Evolutionary conservation across 2,329 filamentous ascomycete species (phyloP), one percentile per base, ranked within the genome.

Genomic region (Emericellopsis atlantica): DNA sequence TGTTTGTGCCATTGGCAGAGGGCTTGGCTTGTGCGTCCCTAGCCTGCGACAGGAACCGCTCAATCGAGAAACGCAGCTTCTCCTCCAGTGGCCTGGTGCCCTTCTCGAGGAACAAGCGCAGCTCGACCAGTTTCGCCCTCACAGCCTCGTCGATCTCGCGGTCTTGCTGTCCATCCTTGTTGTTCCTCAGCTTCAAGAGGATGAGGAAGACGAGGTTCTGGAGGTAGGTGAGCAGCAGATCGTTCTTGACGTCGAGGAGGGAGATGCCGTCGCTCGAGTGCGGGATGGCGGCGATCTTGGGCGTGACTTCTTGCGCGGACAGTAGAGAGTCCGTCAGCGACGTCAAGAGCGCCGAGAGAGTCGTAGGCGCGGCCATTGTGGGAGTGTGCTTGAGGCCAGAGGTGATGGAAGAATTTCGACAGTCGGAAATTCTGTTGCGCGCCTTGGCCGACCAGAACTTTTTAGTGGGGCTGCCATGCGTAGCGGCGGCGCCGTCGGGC

Each of bases 141-240:
- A 89, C 80, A 2, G 81, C 71, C 26, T 62, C 58, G 38, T 83
- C 74, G 37, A 79, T 70, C 1, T 80, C 60, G 1, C 55, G 50
- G 66, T 52, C 6, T 41, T 43, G 23, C 3, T 49, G 44, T 9
- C 52, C 45, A 1, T 50, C 42, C 43, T 59, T 64, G 5, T 59
- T 48, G 55, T 79, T 77, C 44, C 85, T 78, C 16, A 96, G 61
- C 54, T 93, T 90, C 32, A 93, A 62, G 2, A 95, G 67, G 36
- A 94, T 82, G 33, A 95, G 67, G 51, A 94, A 94, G 36, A 92
- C 85, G 4, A 96, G 76, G 53, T 95, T 93, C 54, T 98, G 90
- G 0, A 98, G 71, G 61, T 98, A 98, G 4, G 90, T 90, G 32
- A 98, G 79, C 15, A 98, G 79, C n/a, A 98, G 73, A 57, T 98